phyloP scores from a whole-genome alignment of 768 basidiomycete genomes.

The Leccinum imitatum region DNA sequence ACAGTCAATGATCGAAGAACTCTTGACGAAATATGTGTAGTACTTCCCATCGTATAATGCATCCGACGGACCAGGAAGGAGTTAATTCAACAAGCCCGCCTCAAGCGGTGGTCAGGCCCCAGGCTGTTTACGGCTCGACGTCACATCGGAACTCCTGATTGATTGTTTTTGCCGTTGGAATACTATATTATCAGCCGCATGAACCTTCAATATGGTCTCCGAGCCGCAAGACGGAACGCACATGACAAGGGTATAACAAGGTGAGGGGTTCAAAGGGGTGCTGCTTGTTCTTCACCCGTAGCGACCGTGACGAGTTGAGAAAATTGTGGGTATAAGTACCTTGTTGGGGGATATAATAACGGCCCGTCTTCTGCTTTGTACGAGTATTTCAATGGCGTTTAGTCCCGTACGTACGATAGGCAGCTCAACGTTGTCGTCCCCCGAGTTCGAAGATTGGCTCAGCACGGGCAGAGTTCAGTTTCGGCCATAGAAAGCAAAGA shows the following conservation, averaged over 20 bases:
- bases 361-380: neutral
- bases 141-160: neutral
- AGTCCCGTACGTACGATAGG: neutral
- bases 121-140: too few relatives aligned
- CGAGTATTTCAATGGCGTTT: neutral
- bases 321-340: neutral
- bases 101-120: neutral
- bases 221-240: neutral
- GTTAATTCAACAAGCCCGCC: neutral
- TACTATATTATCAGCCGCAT: neutral
- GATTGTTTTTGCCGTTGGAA: neutral
- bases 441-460: neutral
- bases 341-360: neutral
- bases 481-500: neutral
- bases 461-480: neutral
- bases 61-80: neutral
- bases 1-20: neutral
- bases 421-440: neutral
- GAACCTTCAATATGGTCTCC: neutral
- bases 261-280: neutral
- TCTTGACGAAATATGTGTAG: neutral
- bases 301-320: neutral
- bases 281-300: neutral
- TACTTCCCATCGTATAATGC: neutral
- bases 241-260: neutral